These are phyloP conservation scores for Dendryphion nanum DNA, from an alignment of 2,329 filamentous ascomycete species.

Conservation along the genomic window DNA sequence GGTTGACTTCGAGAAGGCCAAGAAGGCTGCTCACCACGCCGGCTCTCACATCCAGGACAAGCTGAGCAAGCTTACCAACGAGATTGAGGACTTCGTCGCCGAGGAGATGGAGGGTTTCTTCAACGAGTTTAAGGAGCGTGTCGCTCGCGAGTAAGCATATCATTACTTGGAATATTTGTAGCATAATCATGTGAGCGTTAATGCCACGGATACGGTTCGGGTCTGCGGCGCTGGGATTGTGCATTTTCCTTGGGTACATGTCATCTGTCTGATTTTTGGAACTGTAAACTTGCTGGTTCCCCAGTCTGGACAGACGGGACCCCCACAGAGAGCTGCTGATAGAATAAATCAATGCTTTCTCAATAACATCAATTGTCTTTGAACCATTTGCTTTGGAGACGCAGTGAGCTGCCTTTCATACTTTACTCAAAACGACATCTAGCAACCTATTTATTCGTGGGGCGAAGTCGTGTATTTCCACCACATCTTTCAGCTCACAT, in stretches of 20 bases:
- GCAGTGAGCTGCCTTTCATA: no score
- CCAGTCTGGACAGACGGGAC: background rate
- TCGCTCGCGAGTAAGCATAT: conserved; percentile 31
- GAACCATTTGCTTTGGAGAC: background rate
- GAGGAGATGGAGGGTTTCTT: conserved; percentile 54
- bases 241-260: conserved; percentile 8
- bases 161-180: background rate
- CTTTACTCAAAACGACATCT: no score
- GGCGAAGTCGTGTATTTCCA: no score
- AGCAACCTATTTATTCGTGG: no score
- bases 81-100: conserved; percentile 49
- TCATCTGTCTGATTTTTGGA: conserved; percentile 4
- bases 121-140: conserved; percentile 48
- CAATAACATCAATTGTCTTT: background rate
- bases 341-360: background rate
- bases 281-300: conserved; percentile 3
- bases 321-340: background rate
- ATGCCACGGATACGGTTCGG: background rate
- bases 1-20: conserved; percentile 35
- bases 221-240: conserved; percentile 11
- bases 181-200: conserved; percentile 1
- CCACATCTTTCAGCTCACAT: no score
- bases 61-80: conserved; percentile 37
- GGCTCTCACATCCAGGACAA: conserved; percentile 46
- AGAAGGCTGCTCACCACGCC: conserved; percentile 40